Evolutionary conservation across 2,329 filamentous ascomycete species (phyloP), one percentile per base, ranked within the genome.

Genomic region (Aspergillus uvarum): DNA sequence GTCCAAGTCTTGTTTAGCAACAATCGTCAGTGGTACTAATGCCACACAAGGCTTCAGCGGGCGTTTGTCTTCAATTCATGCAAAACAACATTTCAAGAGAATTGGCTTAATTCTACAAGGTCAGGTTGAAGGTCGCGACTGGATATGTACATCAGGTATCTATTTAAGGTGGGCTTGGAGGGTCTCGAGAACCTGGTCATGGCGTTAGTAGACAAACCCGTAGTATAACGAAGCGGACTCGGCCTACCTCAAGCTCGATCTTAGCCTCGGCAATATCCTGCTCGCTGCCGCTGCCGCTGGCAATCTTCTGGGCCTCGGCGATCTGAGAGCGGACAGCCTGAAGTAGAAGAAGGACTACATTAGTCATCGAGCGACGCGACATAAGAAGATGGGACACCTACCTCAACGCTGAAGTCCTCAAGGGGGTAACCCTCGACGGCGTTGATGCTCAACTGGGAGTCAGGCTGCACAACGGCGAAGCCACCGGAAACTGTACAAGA

Each of bases 211-310:
- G 38, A 47, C 51, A 26, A 35, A 16, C 16, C 22, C 19, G 12
- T 2, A 10, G 26, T 49, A 16, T 8, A 11, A 16, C 22, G 31
- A 3, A 10, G 7, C 31, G 24, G 48, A 31, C 29, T 56, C 56
- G 42, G 70, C 83, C 76, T 81, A 96, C 94, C 92, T 99, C 95
- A 70, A 99, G 82, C 86, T 98, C 94, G 78, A 99, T 94, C 87
- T 97, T 98, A 69, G 95, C 95, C 87, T 99, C 95, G 67, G 94
- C 94, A 81, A 98, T 91, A 76, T 98, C 95, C 82, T 92, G 89
- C 87, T 97, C 95, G 80, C 92, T 97, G 74, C 94, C 95, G 76
- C 84, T 87, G 75, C 95, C 95, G 78, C 82, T 87, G 72, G 89
- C 92, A 76, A 98, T 89, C 88, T 97, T 98, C 82, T 96, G 91